Evolutionary conservation across 495 filamentous ascomycete species (phyloP).

Genomic region (Xylaria intraflava): DNA sequence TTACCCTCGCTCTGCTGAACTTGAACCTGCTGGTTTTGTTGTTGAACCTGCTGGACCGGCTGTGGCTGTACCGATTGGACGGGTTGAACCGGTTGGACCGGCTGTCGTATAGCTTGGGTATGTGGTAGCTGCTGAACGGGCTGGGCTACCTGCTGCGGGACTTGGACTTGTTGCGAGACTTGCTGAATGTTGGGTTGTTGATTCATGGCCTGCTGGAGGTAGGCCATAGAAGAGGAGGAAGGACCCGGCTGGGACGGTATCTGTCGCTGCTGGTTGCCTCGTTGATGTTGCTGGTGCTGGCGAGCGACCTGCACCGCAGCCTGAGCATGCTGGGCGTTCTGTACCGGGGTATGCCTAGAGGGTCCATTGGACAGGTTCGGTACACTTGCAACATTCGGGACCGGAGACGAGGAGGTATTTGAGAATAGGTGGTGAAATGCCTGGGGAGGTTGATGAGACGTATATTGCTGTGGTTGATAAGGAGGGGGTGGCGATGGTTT

Average conservation of each 20-base stretch:
- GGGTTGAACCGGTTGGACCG: constrained; percentile 26
- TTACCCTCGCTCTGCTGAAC: constrained; percentile 27
- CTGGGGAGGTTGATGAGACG: constrained; percentile 28
- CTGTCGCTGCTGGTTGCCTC: constrained; percentile 24
- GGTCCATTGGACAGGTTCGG: constrained; percentile 31
- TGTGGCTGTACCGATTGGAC: constrained; percentile 18
- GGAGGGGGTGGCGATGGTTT: constrained; percentile 41
- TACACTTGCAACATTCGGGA: constrained; percentile 29
- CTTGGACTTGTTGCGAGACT: constrained; percentile 20
- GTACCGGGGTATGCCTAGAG: constrained; percentile 28
- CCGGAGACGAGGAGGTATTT: constrained; percentile 29
- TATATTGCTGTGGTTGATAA: constrained; percentile 32
- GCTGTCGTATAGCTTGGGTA: constrained; percentile 23
- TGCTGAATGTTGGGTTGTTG: constrained; percentile 28
- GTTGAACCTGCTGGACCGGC: constrained; percentile 11
- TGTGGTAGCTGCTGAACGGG: constrained; percentile 27
- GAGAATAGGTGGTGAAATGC: constrained; percentile 33
- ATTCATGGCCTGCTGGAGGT: constrained; percentile 28
- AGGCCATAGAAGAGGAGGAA: constrained; percentile 18
- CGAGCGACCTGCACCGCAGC: constrained; percentile 30
- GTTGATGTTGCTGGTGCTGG: constrained; percentile 25
- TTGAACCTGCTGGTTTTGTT: constrained; percentile 16
- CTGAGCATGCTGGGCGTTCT: constrained; percentile 33
- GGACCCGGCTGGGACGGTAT: constrained; percentile 23
- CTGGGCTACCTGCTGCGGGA: constrained; percentile 21